Conservation (phyloP, 75 land plant genomes). For the Pseudotsuga menziesii region DNA sequence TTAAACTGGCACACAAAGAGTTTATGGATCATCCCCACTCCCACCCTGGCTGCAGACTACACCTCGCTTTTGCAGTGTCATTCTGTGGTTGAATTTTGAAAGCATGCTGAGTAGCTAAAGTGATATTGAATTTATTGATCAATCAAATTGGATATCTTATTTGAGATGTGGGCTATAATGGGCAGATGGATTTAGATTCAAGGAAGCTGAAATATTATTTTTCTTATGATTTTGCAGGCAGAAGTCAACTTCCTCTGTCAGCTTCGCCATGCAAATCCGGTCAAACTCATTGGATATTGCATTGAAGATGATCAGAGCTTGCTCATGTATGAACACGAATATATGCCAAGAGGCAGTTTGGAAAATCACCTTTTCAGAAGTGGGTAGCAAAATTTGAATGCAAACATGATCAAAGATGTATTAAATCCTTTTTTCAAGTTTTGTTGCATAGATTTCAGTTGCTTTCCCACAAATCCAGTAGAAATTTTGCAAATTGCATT, state of each 20-base stretch:
- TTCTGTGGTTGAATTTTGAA: neutral
- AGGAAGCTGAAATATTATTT: neutral
- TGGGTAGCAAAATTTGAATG: slow-evolving; percentile 15
- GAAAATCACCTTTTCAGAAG: slow-evolving; percentile 24
- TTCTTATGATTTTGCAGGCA: slow-evolving; percentile 19
- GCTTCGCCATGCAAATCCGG: slow-evolving; percentile 33
- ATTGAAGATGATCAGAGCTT: slow-evolving; percentile 31
- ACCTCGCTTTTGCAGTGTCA: neutral
- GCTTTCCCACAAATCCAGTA: neutral
- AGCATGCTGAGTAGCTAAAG: neutral
- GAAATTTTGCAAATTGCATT: neutral
- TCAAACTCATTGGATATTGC: slow-evolving; percentile 46
- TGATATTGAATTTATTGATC: neutral
- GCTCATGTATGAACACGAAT: slow-evolving; percentile 35
- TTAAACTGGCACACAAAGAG: no score
- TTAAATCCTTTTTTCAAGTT: slow-evolving; percentile 11
- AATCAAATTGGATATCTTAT: neutral
- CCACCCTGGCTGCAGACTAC: no score
- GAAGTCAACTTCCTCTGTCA: slow-evolving; percentile 42
- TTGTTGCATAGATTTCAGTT: slow-evolving; percentile 10
- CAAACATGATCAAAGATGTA: slow-evolving; percentile 9
- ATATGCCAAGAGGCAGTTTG: slow-evolving; percentile 27
- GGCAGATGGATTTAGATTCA: neutral
- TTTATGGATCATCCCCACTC: no score
- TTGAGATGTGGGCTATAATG: neutral